Evolutionary conservation across 352 stramenopile species (phyloP).

Genomic region (Phytophthora ramorum): DNA sequence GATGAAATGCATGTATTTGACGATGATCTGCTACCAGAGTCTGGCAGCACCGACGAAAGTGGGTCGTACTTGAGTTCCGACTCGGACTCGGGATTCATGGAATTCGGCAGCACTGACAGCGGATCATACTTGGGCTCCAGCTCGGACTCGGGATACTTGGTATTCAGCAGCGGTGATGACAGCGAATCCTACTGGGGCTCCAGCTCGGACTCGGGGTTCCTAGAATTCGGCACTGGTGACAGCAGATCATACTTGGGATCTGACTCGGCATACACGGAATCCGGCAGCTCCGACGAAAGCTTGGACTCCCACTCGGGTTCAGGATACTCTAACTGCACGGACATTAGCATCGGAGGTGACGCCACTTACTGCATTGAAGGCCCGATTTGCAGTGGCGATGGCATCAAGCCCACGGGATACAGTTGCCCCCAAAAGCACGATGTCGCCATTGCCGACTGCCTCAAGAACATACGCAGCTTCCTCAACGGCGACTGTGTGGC

Average conservation of each 20-base stretch:
- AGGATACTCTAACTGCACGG: constrained; percentile 29
- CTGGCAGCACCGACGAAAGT: not conserved
- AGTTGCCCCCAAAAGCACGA: constrained; percentile 42
- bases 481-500: constrained; percentile 33
- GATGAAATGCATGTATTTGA: constrained; percentile 3
- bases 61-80: not conserved
- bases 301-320: constrained; percentile 6
- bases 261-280: not conserved
- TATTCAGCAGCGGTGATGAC: not conserved
- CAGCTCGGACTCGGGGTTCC: not conserved
- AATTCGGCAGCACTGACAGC: not conserved
- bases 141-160: not conserved
- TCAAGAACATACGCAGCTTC: constrained; percentile 34
- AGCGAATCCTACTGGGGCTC: not conserved
- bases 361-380: constrained; percentile 51
- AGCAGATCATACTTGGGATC: not conserved
- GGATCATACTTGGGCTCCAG: not conserved
- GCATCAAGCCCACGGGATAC: constrained; percentile 27
- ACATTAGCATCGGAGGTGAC: constrained; percentile 48
- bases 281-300: not conserved
- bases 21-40: constrained; percentile 1
- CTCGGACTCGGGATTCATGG: constrained; percentile 2
- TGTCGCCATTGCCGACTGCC: constrained; percentile 38
- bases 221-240: not conserved
- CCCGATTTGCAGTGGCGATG: constrained; percentile 41